Percentiles rank a stretch among this genome's conserved stretches.
These are phyloP conservation scores for Debaryomyces castellii DNA, from an alignment of 805 yeast species.

Conservation along the genomic window DNA sequence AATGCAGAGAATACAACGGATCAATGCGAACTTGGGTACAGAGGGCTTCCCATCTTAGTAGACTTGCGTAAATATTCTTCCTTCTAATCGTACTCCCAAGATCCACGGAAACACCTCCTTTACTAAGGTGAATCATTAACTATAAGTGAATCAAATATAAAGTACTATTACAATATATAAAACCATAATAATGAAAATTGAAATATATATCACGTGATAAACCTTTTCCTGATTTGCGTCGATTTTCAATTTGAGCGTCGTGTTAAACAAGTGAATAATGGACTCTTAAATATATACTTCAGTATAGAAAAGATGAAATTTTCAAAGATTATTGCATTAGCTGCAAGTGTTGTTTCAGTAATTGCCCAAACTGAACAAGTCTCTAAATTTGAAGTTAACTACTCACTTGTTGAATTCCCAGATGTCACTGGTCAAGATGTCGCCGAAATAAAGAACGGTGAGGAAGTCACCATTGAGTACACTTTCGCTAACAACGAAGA, in stretches of 20 bases:
- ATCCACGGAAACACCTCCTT: neutral
- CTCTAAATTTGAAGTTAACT: conserved; percentile 42
- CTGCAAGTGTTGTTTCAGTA: conserved; percentile 7
- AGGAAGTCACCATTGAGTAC: conserved; percentile 51
- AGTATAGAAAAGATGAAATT: conserved; percentile 3
- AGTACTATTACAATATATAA: neutral
- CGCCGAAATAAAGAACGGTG: conserved; percentile 49
- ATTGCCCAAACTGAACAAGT: conserved; percentile 10
- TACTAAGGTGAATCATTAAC: neutral
- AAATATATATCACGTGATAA: conserved; percentile 1
- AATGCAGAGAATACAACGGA: neutral
- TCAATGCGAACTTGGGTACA: neutral
- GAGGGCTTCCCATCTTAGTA: neutral
- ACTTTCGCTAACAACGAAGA: conserved; percentile 55
- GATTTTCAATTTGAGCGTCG: conserved; percentile 2
- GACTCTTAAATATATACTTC: neutral
- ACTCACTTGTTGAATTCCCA: conserved; percentile 47
- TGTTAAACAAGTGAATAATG: neutral
- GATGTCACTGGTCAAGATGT: conserved; percentile 37
- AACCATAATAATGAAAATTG: neutral
- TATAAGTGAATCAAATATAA: neutral
- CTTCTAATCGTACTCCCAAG: neutral
- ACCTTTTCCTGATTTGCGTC: neutral
- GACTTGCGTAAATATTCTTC: neutral
- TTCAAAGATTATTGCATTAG: conserved; percentile 2